These are phyloP conservation scores for Breviolum minutum DNA, from an alignment of 73 alveolate species.

Conservation along the genomic window DNA sequence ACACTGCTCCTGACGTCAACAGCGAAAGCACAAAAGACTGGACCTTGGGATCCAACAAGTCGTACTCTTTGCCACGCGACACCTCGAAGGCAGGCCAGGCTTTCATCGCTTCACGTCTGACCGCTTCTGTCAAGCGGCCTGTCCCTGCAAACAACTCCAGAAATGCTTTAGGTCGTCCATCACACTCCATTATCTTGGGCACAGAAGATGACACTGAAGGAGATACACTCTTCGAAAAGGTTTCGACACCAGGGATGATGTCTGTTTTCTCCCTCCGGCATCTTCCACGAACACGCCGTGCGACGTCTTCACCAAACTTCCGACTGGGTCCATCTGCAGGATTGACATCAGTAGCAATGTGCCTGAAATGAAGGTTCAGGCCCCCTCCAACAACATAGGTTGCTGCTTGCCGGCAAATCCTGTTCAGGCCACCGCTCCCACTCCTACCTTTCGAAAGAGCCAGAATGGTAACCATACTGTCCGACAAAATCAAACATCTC, in stretches of 20 bases:
- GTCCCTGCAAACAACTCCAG: constrained; percentile 31
- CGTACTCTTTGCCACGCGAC: background rate
- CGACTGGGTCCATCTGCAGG: constrained; percentile 21
- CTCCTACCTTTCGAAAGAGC: constrained; percentile 31
- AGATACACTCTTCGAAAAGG: background rate
- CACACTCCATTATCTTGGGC: no score
- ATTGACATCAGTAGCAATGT: background rate
- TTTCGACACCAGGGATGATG: background rate
- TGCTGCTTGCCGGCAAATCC: constrained; percentile 16
- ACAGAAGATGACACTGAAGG: background rate
- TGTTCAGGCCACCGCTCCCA: background rate
- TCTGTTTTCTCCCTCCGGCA: background rate
- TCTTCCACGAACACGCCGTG: background rate
- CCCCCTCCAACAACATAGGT: constrained; percentile 7
- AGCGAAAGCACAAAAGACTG: background rate
- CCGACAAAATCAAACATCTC: background rate
- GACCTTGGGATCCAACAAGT: background rate
- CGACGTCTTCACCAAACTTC: background rate
- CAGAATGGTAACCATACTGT: background rate
- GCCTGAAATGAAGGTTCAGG: background rate
- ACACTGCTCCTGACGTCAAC: background rate
- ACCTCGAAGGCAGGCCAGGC: background rate
- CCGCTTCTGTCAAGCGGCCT: background rate
- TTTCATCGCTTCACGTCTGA: background rate
- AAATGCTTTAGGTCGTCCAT: no score